Evolutionary conservation across 1,284 basidiomycete genomes (phyloP), one percentile per base, ranked within the genome.

Genomic region (Cryptococcus wingfieldii): DNA sequence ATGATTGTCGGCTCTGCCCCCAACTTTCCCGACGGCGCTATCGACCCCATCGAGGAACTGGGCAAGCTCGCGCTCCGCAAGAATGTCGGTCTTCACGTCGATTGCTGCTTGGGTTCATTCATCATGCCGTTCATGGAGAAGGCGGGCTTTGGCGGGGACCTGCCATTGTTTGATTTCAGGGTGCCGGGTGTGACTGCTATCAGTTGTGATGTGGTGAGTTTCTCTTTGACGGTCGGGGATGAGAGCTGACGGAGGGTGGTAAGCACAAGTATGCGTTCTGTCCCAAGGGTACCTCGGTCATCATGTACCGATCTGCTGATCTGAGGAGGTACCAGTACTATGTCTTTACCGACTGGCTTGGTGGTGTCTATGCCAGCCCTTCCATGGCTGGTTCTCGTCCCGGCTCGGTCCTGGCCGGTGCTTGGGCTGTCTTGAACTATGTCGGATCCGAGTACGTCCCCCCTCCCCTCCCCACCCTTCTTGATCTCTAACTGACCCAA

Each of bases 341-440:
- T 65, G 81, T 92, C 25, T 85, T 85, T 62, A 83, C 90, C 4
- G 77, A 81, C 47, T 95, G 92, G 91, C 77, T 84, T 16, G 89
- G 88, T 54, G 74, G 75, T 23, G 63, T 75, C 18, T 74, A 71
- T 54, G 65, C 69, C 12, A 65, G 60, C 50, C 69, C 92, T 1
- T 88, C 88, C 59, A 80, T 95, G 68, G 88, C 93, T 50, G 92
- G 91, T 4, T 93, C 90, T 43, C 64, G 94, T 45, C 91, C 94
- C 0, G 95, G 95, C 9, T 86, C 91, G 0, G 79, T 98, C 56
- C 89, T 98, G 58, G 95, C 95, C 12, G 95, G 91, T 44, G 87
- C 92, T 16, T 98, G 94, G 93, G 92, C 95, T 4, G 91, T 91
- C 1, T 86, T 98, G 86, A 88, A 95, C 69, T 85, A 89, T 72